These are phyloP conservation scores for Microdochium trichocladiopsis DNA, from an alignment of 2,329 filamentous ascomycete genomes.

Conservation along the genomic window DNA sequence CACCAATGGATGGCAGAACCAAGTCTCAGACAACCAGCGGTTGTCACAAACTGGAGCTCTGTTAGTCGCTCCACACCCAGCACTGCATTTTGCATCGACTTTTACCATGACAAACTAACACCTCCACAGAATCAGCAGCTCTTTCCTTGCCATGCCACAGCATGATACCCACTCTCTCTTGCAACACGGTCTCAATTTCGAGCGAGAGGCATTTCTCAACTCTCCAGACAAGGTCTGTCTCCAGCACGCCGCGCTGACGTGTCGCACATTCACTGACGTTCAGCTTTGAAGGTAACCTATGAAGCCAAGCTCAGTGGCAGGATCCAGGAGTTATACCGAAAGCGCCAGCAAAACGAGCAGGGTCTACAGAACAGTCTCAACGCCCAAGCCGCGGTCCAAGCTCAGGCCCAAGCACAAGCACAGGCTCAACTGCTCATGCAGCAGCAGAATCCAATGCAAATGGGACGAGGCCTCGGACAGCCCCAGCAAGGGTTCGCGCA, in stretches of 20 bases:
- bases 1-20: slow-evolving; percentile 22
- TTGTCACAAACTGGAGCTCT: slow-evolving; percentile 24
- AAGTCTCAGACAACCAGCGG: slow-evolving; percentile 20
- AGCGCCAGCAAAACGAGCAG: slow-evolving; percentile 42
- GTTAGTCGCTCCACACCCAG: slow-evolving; percentile 17
- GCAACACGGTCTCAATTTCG: slow-evolving; percentile 34
- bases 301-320: slow-evolving; percentile 39
- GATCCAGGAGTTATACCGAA: slow-evolving; percentile 39
- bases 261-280: slow-evolving; percentile 9
- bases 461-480: slow-evolving; percentile 43
- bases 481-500: slow-evolving; percentile 49
- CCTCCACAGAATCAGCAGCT: slow-evolving; percentile 39
- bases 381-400: slow-evolving; percentile 28
- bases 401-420: slow-evolving; percentile 29
- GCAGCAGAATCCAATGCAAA: slow-evolving; percentile 39
- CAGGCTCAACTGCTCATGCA: slow-evolving; percentile 43
- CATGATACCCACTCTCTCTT: slow-evolving; percentile 33
- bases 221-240: slow-evolving; percentile 40
- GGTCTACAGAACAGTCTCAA: slow-evolving; percentile 43
- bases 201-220: slow-evolving; percentile 38
- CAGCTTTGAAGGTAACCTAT: slow-evolving; percentile 34
- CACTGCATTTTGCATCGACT: neutral
- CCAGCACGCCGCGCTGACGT: neutral
- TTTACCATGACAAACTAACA: neutral
- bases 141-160: slow-evolving; percentile 35